A percentile compares a stretch with the other conserved stretches of the same genome.
Evolutionary conservation across 225 moss, liverwort and hornwort species (phyloP).

Genomic region (Marchantia polymorpha): DNA sequence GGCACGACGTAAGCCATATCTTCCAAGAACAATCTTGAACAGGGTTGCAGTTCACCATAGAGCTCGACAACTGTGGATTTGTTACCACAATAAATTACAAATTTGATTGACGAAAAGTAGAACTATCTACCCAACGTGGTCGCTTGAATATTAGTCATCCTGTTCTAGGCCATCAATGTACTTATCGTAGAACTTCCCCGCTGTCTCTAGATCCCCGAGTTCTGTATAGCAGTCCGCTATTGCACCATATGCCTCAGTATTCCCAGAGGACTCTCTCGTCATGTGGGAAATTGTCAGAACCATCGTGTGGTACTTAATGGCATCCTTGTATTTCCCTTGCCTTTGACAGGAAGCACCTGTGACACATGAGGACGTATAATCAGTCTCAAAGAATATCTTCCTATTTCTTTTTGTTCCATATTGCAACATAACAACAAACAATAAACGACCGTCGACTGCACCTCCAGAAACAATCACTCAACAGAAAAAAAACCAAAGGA

Average conservation of each 20-base stretch:
- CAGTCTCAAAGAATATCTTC: neutral
- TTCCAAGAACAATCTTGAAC: neutral
- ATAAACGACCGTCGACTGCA: no score
- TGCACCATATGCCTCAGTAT: conserved; percentile 96
- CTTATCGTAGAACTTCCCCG: conserved; percentile 83
- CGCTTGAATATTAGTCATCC: conserved; percentile 45
- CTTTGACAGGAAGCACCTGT: conserved; percentile 91
- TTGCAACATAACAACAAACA: no score
- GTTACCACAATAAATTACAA: neutral
- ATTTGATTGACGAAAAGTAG: neutral
- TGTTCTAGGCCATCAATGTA: conserved; percentile 87
- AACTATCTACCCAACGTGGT: neutral
- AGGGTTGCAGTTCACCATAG: neutral
- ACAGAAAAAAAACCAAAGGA: no score
- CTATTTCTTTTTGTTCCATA: no score
- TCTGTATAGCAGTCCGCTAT: conserved; percentile 96
- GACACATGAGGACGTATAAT: neutral
- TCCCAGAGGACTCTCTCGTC: conserved; percentile 70
- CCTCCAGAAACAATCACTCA: no score
- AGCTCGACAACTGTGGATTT: neutral
- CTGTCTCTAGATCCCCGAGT: conserved; percentile 83
- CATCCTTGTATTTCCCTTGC: conserved; percentile 84
- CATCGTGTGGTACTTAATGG: conserved; percentile 77
- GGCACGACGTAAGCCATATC: neutral
- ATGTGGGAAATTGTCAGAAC: conserved; percentile 67